Evolutionary conservation across 2,329 filamentous ascomycete species (phyloP), one percentile per base, ranked within the genome.

Genomic region (Colletotrichum nymphaeae): DNA sequence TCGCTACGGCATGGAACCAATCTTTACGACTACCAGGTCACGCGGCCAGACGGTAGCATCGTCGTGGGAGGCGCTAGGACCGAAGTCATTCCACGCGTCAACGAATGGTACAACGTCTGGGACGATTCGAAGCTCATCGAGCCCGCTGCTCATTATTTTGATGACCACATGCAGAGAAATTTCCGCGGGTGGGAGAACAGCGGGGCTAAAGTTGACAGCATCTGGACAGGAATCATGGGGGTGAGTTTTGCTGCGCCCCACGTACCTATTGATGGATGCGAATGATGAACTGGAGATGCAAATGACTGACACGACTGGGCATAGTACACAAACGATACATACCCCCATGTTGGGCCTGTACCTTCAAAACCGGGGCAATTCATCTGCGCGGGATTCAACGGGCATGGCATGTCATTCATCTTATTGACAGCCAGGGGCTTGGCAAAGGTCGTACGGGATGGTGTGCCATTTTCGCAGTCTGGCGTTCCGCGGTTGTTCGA

Each of bases 331-430:
- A 73, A 49, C 55, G 72, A 74, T 14, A 64, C 60, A 26, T 49
- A 60, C 14, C 59, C 69, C 24, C 72, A 69, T 55, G 59, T 72
- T 5, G 69, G 72, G 4, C 28, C 63, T 8, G 79, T 89, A 0
- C 86, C 86, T 0, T 82, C 78, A 0, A 82, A 80, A 63, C 69
- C 79, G 1, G 81, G 81, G 4, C 82, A 86, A 72, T 86, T 81
- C 53, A 79, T 89, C 22, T 77, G 85, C 24, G 86, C 84, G 0
- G 87, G 87, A 0, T 89, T 88, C 73, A 85, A 84, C 53, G 87
- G 88, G 0, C 86, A 88, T 69, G 88, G 87, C 0, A 89, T 89
- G 86, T 82, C 86, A 0, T 76, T 85, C 30, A 83, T 87, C 19
- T 83, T 84, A 12, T 79, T 86, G 0, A 77, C 81, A 7, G 82